phyloP scores from a whole-genome alignment of 805 yeast genomes.

The Kazachstania viticola region DNA sequence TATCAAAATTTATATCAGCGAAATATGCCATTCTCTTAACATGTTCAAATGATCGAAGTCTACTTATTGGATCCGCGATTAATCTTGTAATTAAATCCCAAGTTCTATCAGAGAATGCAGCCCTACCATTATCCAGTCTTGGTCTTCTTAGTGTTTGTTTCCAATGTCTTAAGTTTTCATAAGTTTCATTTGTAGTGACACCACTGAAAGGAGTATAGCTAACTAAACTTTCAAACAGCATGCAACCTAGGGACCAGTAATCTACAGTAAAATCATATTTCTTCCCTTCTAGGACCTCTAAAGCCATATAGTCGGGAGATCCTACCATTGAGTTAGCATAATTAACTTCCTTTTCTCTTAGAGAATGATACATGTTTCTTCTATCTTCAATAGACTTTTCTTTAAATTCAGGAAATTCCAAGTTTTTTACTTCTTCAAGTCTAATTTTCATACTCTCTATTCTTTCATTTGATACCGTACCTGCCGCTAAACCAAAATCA shows the following conservation, averaged over 20 bases:
- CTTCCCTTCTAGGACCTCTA: conserved; percentile 90
- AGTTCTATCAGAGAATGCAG: conserved; percentile 89
- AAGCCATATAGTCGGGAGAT: conserved; percentile 97
- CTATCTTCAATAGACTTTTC: conserved; percentile 77
- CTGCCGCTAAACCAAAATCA: conserved; percentile 96
- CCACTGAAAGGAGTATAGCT: conserved; percentile 98
- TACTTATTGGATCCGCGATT: conserved; percentile 65
- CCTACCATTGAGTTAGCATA: conserved; percentile 95
- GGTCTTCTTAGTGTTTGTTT: conserved; percentile 81
- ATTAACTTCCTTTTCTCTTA: conserved; percentile 63
- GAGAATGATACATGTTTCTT: conserved; percentile 71
- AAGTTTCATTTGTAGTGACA: conserved; percentile 85
- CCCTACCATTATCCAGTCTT: conserved; percentile 79
- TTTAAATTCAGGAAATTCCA: conserved; percentile 49
- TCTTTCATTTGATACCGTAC: conserved; percentile 83
- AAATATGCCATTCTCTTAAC: conserved; percentile 73
- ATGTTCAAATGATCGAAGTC: conserved; percentile 72
- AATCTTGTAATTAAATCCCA: conserved; percentile 78
- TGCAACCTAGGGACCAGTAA: conserved; percentile 97
- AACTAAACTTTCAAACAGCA: conserved; percentile 88
- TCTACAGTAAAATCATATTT: conserved; percentile 93
- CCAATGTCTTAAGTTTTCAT: conserved; percentile 89
- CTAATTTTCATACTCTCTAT: conserved; percentile 82
- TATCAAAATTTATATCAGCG: conserved; percentile 69
- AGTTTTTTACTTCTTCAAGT: conserved; percentile 60